Percentiles rank a stretch among this genome's conserved stretches.
These are phyloP conservation scores for Forsythia suspensa DNA, from an alignment of 257 asterid species.

Conservation along the genomic window DNA sequence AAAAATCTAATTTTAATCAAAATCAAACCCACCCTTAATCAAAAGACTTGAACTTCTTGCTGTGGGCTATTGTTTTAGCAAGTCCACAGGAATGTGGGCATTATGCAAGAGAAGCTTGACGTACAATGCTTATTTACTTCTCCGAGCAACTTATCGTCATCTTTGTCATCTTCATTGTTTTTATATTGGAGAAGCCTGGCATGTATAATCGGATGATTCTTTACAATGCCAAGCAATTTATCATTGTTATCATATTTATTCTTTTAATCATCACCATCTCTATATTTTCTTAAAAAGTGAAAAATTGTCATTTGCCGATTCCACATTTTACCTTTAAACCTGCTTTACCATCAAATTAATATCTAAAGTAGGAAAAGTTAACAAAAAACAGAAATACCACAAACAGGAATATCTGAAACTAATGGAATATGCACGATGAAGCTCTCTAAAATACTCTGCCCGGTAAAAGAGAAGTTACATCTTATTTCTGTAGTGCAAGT, in stretches of 20 bases:
- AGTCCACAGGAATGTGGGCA: no score
- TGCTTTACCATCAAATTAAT: not conserved
- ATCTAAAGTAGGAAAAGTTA: not conserved
- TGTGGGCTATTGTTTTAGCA: no score
- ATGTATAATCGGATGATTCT: not conserved
- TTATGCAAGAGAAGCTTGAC: no score
- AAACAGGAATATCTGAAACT: not conserved
- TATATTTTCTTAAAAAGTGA: not conserved
- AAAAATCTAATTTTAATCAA: no score
- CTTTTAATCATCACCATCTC: not conserved
- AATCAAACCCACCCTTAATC: no score
- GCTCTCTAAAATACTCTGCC: not conserved
- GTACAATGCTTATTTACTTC: no score
- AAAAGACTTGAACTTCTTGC: no score
- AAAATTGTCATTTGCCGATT: not conserved
- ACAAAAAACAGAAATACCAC: not conserved
- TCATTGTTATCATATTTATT: not conserved
- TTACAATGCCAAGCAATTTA: not conserved
- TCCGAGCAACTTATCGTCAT: not conserved
- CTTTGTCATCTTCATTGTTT: not conserved
- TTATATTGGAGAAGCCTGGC: not conserved
- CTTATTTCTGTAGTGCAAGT: slow-evolving; percentile 3
- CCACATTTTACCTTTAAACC: not conserved
- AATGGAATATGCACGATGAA: not conserved
- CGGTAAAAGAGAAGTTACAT: not conserved